These are phyloP conservation scores for Spirogloea muscicola DNA, from an alignment of 139 green algal species.

Conservation along the genomic window DNA sequence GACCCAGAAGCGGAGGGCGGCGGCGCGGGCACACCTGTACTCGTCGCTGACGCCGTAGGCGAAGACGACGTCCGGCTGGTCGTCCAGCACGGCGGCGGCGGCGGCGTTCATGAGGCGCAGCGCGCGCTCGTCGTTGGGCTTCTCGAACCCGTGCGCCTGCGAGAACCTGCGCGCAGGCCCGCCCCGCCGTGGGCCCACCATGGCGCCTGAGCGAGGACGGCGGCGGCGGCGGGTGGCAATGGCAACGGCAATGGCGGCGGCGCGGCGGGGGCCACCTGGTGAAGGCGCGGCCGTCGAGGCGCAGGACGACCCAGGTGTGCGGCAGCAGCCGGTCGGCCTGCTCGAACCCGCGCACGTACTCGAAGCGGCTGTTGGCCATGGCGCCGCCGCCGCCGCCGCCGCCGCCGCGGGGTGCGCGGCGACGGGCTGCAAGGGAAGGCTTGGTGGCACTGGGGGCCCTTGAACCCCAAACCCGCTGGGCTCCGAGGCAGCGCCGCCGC, in stretches of 20 bases:
- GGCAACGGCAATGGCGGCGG: not conserved
- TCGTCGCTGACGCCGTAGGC: slow-evolving; percentile 49
- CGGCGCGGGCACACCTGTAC: slow-evolving; percentile 45
- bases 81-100: slow-evolving; percentile 23
- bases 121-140: slow-evolving; percentile 45
- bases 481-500: no score
- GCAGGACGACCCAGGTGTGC: slow-evolving; percentile 44
- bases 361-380: slow-evolving; percentile 51
- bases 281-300: slow-evolving; percentile 45
- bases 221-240: no score
- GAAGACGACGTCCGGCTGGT: slow-evolving; percentile 50
- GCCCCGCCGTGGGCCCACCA: no score
- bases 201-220: no score
- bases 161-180: slow-evolving; percentile 21
- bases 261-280: slow-evolving; percentile 19
- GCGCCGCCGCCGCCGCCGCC: no score
- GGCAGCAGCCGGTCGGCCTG: slow-evolving; percentile 44
- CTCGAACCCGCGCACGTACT: slow-evolving; percentile 53
- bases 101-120: slow-evolving; percentile 43
- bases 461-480: no score
- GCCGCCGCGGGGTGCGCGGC: no score
- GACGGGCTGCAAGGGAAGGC: no score
- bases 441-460: no score
- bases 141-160: slow-evolving; percentile 37
- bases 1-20: no score